Base-by-base conservation (phyloP, 2,329 filamentous ascomycete species). In the Colletotrichum liriopes region DNA sequence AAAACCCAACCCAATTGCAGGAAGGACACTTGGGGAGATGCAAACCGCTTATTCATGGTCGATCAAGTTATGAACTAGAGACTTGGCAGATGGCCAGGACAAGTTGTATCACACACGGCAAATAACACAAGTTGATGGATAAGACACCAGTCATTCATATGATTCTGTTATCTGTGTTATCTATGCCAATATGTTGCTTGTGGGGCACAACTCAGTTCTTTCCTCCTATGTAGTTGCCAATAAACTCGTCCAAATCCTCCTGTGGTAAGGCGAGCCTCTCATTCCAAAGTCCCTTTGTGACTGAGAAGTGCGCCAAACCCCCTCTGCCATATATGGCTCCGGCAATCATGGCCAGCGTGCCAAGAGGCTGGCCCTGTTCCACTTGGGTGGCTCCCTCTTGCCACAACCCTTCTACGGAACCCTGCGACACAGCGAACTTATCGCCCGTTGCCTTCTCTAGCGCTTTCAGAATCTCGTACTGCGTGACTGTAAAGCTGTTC, bases 401-500 rank as follows among this genome's bases (percentile, higher is more conserved):
- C 62, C 51, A 65, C 2, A 65, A 11, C n/a, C 56, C 62, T 23
- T 65, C 62, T 1, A 65, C 62, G 18, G 62, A 39, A 0, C 62
- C 67, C 7, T 77, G 79, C 2, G 81, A 83, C 1, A 90, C 81
- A 0, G 82, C 81, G 84, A 86, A 91, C 73, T 87, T 86, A 23
- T 80, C 77, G 2, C 85, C 86, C 0, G 87, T 88, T 8, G 84
- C 80, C 65, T 86, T 85, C 79, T 93, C 88, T 3, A 88, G 80
- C 0, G 84, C 78, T 12, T 80, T 78, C 1, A 92, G 77, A 1
- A 93, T 79, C 74, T 92, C 83, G 32, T 88, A 88, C 79, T 92
- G 90, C 0, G 87, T 86, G 0, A 86, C 84, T 37, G 85, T 85
- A 74, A 91, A 89, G 1, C 52, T 58, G 16, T 65, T 58, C 20